Conservation (phyloP, 306 rosid species). For the Fragaria nilgerrensis region DNA sequence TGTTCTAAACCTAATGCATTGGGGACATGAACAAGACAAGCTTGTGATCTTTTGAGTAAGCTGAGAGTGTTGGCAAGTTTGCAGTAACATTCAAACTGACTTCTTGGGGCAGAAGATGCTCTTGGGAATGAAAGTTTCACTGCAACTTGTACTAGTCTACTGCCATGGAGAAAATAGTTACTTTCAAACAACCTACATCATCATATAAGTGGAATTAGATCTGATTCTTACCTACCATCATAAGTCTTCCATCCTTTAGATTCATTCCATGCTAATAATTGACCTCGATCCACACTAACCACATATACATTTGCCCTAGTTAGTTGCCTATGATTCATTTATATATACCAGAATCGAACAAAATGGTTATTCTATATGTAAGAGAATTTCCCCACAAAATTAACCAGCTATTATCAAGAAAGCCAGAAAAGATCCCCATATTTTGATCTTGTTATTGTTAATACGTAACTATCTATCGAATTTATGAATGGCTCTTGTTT, state of each 20-base stretch:
- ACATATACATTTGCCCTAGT: background rate
- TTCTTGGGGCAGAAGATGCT: background rate
- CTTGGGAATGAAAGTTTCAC: conserved; percentile 12
- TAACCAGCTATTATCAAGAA: background rate
- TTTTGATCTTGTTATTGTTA: background rate
- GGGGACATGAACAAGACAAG: background rate
- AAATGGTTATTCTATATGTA: background rate
- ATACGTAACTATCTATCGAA: background rate
- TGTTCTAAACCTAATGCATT: background rate
- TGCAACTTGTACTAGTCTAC: conserved; percentile 6
- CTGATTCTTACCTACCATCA: background rate
- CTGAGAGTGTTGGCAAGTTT: background rate
- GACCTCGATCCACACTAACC: background rate
- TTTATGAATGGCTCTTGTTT: conserved; percentile 20
- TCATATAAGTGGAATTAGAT: background rate
- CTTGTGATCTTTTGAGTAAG: background rate
- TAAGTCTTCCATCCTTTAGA: background rate
- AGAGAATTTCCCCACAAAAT: background rate
- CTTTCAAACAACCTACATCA: background rate
- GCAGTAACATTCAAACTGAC: background rate
- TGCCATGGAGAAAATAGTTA: background rate
- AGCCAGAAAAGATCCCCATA: background rate
- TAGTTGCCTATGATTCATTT: background rate
- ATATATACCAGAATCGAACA: background rate
- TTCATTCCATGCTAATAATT: background rate